Base-by-base conservation (phyloP, 2,329 filamentous ascomycete genomes). In the Pseudopyrenochaeta lycopersici region DNA sequence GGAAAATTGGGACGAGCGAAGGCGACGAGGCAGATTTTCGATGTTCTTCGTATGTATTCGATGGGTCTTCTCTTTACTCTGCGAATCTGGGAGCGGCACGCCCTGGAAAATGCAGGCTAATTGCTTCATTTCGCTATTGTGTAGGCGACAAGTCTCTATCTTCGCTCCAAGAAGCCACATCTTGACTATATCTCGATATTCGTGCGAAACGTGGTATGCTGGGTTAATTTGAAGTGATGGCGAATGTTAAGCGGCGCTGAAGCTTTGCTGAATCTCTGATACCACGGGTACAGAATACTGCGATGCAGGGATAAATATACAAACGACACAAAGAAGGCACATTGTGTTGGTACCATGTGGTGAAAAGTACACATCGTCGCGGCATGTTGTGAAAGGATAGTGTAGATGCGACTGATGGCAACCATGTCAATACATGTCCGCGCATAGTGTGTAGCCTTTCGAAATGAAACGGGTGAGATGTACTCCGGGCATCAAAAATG, bases 101-200 rank as follows among this genome's bases (percentile, higher is more conserved):
- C 36, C 42, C 14, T 56, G 58, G 7, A 72, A 47, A 31, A 73
- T 49, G 11, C 46, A 51, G n/a, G 58, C 60, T 7, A 74, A 49
- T 1, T 50, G 52, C 21, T 68, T 66, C 42, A 73, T 69, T 9
- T 71, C 68, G 17, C 21, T n/a, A 39, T 62, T 56, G 17, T 57
- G 47, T 15, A 72, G 63, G 36, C 49, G 53, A 2, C 56, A 54
- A 4, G 61, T 63, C 12, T 56, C 48, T 52, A 63, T 62, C 20
- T 47, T 51, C 23, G 10, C 30, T 12, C 7, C 9, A 10, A 42
- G n/a, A 12, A 11, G 7, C 6, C 12, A 14, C 40, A 42, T 42
- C 23, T 7, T 29, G 23, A 21, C 5, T 40, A 15, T 32, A 4
- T 42, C 12, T 38, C 17, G 10, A 21, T 39, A n/a, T 49, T 33